These are phyloP conservation scores for Diaporthe destruens DNA, from an alignment of 2,329 filamentous ascomycete species.

Conservation along the genomic window DNA sequence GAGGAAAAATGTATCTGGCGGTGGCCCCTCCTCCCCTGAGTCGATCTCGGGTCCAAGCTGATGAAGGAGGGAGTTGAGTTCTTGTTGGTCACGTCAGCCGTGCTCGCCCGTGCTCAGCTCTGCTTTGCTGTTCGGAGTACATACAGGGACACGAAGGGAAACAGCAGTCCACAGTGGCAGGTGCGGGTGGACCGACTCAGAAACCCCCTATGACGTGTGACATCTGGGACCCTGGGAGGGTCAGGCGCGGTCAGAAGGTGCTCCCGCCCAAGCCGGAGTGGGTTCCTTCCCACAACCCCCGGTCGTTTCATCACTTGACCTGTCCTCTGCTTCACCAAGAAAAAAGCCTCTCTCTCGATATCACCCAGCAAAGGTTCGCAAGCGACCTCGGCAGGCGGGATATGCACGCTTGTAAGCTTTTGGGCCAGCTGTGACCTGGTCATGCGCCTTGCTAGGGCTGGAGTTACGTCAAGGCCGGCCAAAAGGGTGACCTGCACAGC, in stretches of 20 bases:
- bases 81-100: conserved; percentile 27
- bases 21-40: conserved; percentile 2
- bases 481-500: not conserved
- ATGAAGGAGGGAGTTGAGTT: not conserved
- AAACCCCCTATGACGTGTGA: conserved; percentile 28
- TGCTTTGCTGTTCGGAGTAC: not conserved
- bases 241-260: conserved; percentile 23
- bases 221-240: not conserved
- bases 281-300: conserved; percentile 1
- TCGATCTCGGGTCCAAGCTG: conserved; percentile 23
- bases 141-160: not conserved
- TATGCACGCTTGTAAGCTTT: conserved; percentile 31
- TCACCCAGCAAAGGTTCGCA: not conserved
- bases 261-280: conserved; percentile 13
- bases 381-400: conserved; percentile 27
- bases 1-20: conserved; percentile 27
- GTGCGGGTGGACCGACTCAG: conserved; percentile 6
- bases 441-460: conserved; percentile 32
- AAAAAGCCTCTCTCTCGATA: not conserved
- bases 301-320: conserved; percentile 34
- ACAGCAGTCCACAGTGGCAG: not conserved
- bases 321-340: not conserved
- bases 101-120: conserved; percentile 1
- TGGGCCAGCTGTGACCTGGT: conserved; percentile 33
- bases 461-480: conserved; percentile 27